Conservation (phyloP, 2,329 filamentous ascomycete genomes). For the Penicillium sp. region DNA sequence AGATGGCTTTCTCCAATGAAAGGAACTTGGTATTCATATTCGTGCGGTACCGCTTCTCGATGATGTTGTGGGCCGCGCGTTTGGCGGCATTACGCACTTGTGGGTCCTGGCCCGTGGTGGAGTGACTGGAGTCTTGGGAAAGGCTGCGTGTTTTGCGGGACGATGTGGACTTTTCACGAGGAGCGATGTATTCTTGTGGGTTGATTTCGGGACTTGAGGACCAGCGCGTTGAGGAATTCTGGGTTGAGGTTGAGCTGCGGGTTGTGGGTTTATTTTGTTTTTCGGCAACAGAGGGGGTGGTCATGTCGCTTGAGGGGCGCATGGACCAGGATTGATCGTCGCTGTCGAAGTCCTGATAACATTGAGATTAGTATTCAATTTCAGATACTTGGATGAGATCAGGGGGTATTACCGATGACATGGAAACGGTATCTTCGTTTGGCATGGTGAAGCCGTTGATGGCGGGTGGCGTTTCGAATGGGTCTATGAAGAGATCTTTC, state of each 20-base stretch:
- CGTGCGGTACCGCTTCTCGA: conserved; percentile 44
- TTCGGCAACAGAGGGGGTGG: neutral
- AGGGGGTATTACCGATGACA: conserved; percentile 21
- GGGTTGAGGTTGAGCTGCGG: conserved; percentile 7
- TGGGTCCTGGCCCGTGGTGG: conserved; percentile 20
- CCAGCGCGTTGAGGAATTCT: conserved; percentile 21
- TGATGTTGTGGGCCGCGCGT: conserved; percentile 43
- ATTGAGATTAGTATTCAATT: neutral
- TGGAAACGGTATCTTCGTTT: conserved; percentile 33
- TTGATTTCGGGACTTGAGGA: conserved; percentile 32
- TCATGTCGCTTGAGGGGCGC: conserved; percentile 21
- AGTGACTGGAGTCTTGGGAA: conserved; percentile 27
- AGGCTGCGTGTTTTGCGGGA: conserved; percentile 27
- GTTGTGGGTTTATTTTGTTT: conserved; percentile 8
- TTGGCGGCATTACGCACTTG: conserved; percentile 38
- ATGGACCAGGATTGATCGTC: conserved; percentile 35
- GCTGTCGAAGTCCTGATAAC: conserved; percentile 33
- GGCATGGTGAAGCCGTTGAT: conserved; percentile 35
- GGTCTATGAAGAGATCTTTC: conserved; percentile 32
- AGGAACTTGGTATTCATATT: conserved; percentile 46
- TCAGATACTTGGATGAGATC: neutral
- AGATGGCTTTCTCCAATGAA: conserved; percentile 39
- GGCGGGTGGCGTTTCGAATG: conserved; percentile 29
- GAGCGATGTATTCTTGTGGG: conserved; percentile 23
- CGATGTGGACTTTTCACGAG: conserved; percentile 15